Base-by-base conservation (phyloP, 768 basidiomycete genomes). In the Macrolepiota dolichaula region DNA sequence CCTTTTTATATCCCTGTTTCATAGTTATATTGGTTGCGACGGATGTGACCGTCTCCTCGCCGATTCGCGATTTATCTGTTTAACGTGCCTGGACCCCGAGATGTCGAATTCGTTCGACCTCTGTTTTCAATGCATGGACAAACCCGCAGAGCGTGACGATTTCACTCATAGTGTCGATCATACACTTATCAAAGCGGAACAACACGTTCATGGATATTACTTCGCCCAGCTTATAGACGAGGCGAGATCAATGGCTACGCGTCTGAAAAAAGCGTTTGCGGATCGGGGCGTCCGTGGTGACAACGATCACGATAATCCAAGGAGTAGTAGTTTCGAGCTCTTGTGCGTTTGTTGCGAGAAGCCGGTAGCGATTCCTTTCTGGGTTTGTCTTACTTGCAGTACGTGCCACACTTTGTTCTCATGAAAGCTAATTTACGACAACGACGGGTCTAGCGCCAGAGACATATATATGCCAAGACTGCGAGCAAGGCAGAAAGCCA, bases 51-150 rank as follows among this genome's bases (percentile, higher is more conserved):
- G 69, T 12, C 62, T 68, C 36, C 70, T 76, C 10, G 72, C 70
- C 9, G 72, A 72, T 60, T 68, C 65, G 50, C 63, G 73, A 13
- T 67, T 72, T 35, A 54, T 74, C 6, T 75, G 75, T 61, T 60
- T 74, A 4, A 66, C 71, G 15, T 76, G 74, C 57, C 71, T 75
- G 62, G 66, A 71, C 7, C 73, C 73, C n/a, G 71, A 74, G 55
- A 66, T 73, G 25, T 72, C 73, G 53, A 47, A 56, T 22, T 55
- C 55, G 2, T 44, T 63, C 53, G 50, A 63, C n/a, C 36, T 62
- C 22, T 62, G 61, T 49, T 15, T 36, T 6, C 24, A 25, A 25
- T 62, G 61, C 36, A 22, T 52, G 11, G 36, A 51, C 38, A 53
- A 56, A 37, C 42, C 44, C 9, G 50, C 36, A 12, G 32, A 52